Conservation (phyloP, 495 filamentous ascomycete species). For the Cercophora scortea region DNA sequence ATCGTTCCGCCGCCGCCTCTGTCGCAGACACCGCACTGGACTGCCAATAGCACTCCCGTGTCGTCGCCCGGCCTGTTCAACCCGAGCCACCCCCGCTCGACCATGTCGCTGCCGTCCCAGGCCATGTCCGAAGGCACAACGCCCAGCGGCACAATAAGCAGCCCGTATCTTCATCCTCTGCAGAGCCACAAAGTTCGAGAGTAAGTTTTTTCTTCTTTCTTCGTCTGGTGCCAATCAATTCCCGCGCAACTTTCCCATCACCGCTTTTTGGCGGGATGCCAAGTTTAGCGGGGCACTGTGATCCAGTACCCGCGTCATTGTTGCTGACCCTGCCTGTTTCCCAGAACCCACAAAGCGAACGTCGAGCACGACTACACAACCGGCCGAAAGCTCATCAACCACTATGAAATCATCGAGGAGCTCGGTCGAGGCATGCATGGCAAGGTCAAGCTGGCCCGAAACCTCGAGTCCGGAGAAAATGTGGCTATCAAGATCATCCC, state of each 20-base stretch:
- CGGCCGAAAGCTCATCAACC: conserved; percentile 90
- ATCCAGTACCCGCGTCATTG: not conserved
- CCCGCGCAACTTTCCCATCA: not conserved
- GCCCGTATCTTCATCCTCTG: conserved; percentile 57
- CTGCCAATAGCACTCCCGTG: conserved; percentile 57
- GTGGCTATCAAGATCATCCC: conserved; percentile 99
- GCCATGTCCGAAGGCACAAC: conserved; percentile 40
- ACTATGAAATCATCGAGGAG: conserved; percentile 94
- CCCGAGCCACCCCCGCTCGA: conserved; percentile 34
- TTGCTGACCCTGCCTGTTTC: conserved; percentile 6
- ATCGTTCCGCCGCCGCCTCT: conserved; percentile 23
- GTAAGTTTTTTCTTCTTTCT: conserved; percentile 24
- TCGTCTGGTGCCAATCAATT: not conserved
- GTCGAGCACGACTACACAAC: conserved; percentile 81
- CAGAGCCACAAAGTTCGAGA: conserved; percentile 55
- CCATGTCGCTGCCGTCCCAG: conserved; percentile 27
- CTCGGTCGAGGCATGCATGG: conserved; percentile 92
- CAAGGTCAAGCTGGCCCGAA: conserved; percentile 89
- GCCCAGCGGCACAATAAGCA: conserved; percentile 32
- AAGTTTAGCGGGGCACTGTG: conserved; percentile 1
- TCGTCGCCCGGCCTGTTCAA: conserved; percentile 64
- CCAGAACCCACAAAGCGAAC: conserved; percentile 75
- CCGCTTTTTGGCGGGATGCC: not conserved
- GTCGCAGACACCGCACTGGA: conserved; percentile 29
- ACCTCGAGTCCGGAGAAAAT: conserved; percentile 65